A percentile compares a stretch with the other conserved stretches of the same genome.
These are phyloP conservation scores for Metarhizium album DNA, from an alignment of 2,329 filamentous ascomycete genomes.

Conservation along the genomic window DNA sequence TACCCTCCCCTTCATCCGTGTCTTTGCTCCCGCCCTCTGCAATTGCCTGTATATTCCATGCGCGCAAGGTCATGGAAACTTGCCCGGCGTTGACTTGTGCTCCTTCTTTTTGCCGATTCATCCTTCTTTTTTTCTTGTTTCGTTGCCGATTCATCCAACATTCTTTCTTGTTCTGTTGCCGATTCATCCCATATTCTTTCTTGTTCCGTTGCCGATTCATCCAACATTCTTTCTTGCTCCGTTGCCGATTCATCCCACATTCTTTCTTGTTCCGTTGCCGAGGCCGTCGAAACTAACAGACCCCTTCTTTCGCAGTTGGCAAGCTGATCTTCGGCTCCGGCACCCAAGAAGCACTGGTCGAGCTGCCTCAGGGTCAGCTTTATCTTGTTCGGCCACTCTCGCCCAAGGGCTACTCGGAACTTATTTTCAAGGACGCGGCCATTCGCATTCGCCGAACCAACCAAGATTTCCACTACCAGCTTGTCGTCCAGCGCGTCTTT, in stretches of 20 bases:
- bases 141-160: too few relatives aligned
- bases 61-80: too few relatives aligned
- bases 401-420: constrained; percentile 94
- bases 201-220: too few relatives aligned
- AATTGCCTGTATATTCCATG: too few relatives aligned
- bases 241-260: not conserved
- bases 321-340: constrained; percentile 84
- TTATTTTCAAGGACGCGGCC: constrained; percentile 96
- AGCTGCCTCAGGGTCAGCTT: constrained; percentile 89
- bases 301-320: constrained; percentile 47
- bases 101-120: too few relatives aligned
- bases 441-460: constrained; percentile 86
- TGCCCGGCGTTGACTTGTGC: too few relatives aligned
- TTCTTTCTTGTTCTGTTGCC: not conserved
- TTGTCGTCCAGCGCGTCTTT: constrained; percentile 91
- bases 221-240: not conserved
- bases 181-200: too few relatives aligned
- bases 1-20: not conserved
- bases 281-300: not conserved
- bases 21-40: too few relatives aligned
- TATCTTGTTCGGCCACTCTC: constrained; percentile 93
- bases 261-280: not conserved
- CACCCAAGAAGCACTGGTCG: constrained; percentile 86
- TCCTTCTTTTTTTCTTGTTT: too few relatives aligned
- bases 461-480: constrained; percentile 94